Conservation (phyloP, 345 rosid species). For the Alliaria petiolata region DNA sequence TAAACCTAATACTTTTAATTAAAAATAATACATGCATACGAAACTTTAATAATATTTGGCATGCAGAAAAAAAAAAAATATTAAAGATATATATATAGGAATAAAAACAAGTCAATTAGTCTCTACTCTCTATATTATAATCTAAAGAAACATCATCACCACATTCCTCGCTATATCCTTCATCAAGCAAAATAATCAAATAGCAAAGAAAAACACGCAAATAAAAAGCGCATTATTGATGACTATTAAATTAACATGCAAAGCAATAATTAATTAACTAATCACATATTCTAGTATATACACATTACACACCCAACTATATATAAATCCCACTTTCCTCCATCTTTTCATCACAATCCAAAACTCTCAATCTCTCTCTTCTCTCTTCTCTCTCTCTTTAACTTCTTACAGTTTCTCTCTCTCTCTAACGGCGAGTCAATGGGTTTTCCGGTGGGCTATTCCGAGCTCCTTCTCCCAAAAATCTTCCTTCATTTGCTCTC, state of each 20-base stretch:
- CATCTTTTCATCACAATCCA: slow-evolving; percentile 22
- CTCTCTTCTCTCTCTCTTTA: slow-evolving; percentile 8
- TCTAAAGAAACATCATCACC: slow-evolving; percentile 19
- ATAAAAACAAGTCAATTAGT: slow-evolving; percentile 1
- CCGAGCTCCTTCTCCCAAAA: slow-evolving; percentile 68
- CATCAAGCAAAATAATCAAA: slow-evolving; percentile 14
- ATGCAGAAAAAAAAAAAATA: not conserved
- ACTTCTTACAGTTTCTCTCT: not conserved
- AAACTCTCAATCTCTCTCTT: not conserved
- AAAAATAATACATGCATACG: no score
- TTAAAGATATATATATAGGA: not conserved
- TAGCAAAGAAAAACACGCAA: not conserved
- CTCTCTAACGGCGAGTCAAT: slow-evolving; percentile 33
- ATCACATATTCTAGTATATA: slow-evolving; percentile 1
- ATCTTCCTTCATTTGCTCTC: slow-evolving; percentile 55
- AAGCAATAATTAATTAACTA: slow-evolving; percentile 4
- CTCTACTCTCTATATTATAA: not conserved
- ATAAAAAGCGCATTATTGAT: not conserved
- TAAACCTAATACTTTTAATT: no score
- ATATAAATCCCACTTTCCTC: slow-evolving; percentile 13
- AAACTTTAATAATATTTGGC: no score
- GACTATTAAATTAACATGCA: not conserved
- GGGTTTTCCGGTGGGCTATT: slow-evolving; percentile 84
- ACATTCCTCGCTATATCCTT: slow-evolving; percentile 26
- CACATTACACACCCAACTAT: slow-evolving; percentile 1